These are phyloP conservation scores for Pseudoscleropodium purum DNA, from an alignment of 225 moss, liverwort and hornwort genomes.

Conservation along the genomic window DNA sequence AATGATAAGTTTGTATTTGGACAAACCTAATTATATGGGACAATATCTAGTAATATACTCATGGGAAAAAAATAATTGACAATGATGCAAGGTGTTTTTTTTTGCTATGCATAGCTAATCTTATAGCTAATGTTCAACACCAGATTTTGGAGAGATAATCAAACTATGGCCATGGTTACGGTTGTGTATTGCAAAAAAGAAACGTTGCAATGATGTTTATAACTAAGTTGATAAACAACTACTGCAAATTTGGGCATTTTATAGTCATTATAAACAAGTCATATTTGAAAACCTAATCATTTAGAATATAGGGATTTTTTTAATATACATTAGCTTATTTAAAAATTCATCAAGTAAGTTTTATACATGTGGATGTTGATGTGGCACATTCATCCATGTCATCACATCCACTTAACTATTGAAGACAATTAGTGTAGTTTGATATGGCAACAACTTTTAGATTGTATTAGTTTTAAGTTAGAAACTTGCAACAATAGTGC, in stretches of 20 bases:
- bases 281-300: no score
- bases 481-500: no score
- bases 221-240: not conserved
- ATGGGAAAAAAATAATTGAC: not conserved
- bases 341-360: not conserved
- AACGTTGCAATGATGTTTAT: not conserved
- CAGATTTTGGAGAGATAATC: no score
- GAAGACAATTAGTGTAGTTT: not conserved
- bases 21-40: not conserved
- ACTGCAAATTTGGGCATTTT: not conserved
- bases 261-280: no score
- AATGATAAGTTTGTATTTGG: not conserved
- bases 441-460: rapidly evolving
- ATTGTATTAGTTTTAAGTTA: no score
- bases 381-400: not conserved
- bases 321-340: not conserved
- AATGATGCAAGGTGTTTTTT: not conserved
- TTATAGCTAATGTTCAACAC: no score
- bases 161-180: no score
- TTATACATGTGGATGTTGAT: not conserved
- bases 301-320: not conserved
- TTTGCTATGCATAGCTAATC: not conserved
- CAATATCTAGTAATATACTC: not conserved
- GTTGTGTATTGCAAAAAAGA: no score
- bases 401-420: not conserved